A percentile compares a stretch with the other conserved stretches of the same genome.
These are phyloP conservation scores for Phaeosphaeria sp. DNA, from an alignment of 2,329 filamentous ascomycete species.

Conservation along the genomic window DNA sequence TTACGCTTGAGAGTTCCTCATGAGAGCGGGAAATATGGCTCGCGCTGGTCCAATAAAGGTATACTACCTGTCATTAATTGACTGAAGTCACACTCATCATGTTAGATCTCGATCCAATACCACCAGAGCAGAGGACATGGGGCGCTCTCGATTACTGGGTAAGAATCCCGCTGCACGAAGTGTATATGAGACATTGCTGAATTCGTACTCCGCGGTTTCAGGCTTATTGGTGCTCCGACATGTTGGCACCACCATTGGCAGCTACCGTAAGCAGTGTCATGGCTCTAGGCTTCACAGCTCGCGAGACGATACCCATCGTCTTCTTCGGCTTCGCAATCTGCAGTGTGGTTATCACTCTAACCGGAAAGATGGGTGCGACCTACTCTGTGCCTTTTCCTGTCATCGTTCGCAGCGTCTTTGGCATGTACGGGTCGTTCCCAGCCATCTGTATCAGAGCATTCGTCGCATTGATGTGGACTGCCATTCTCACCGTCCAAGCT, in stretches of 20 bases:
- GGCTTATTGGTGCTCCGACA: conserved; percentile 57
- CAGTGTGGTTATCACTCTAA: conserved; percentile 57
- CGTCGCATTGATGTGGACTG: conserved; percentile 57
- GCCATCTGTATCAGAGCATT: conserved; percentile 55
- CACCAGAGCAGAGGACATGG: conserved; percentile 57
- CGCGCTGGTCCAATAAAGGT: conserved; percentile 59
- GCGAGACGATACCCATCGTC: conserved; percentile 58
- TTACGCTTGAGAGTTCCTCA: conserved; percentile 48
- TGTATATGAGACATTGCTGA: no score
- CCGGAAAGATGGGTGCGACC: conserved; percentile 53
- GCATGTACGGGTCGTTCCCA: conserved; percentile 53
- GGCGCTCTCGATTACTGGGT: conserved; percentile 54
- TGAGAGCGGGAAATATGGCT: conserved; percentile 50
- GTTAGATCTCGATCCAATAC: conserved; percentile 44
- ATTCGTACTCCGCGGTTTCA: no score
- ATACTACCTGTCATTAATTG: neutral
- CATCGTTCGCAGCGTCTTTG: conserved; percentile 54
- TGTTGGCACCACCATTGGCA: conserved; percentile 53
- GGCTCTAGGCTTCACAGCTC: conserved; percentile 54
- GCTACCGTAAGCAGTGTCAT: conserved; percentile 51
- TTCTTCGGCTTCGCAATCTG: conserved; percentile 57
- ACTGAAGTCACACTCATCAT: neutral
- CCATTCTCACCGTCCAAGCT: conserved; percentile 57
- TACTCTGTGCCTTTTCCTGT: conserved; percentile 51
- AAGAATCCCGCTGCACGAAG: no score